These are phyloP conservation scores for Aspergillus candidus DNA, from an alignment of 2,329 filamentous ascomycete genomes.

Conservation along the genomic window DNA sequence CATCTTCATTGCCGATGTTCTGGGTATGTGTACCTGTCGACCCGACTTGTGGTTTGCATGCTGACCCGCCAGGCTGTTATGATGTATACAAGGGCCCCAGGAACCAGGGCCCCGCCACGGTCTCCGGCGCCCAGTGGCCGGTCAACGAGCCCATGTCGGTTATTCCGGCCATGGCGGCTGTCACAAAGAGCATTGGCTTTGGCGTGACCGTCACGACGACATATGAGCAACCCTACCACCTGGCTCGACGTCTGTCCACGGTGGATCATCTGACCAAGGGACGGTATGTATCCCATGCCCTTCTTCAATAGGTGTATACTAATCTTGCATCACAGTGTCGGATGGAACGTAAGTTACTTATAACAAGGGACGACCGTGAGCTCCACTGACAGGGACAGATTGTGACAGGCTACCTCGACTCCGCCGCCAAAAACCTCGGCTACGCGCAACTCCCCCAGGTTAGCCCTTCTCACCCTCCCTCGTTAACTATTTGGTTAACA, in stretches of 20 bases:
- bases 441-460: constrained; percentile 48
- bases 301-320: background rate
- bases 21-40: constrained; percentile 34
- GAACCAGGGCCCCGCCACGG: constrained; percentile 55
- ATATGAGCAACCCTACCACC: constrained; percentile 63
- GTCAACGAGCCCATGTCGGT: constrained; percentile 63
- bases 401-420: constrained; percentile 63
- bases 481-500: background rate
- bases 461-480: background rate
- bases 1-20: constrained; percentile 62
- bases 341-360: constrained; percentile 46
- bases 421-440: constrained; percentile 59
- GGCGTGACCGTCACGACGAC: constrained; percentile 63
- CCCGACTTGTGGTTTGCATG: no score
- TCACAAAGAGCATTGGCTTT: constrained; percentile 61
- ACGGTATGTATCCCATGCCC: constrained; percentile 27
- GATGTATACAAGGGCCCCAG: constrained; percentile 61
- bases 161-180: constrained; percentile 62
- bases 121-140: constrained; percentile 62
- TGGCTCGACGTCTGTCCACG: constrained; percentile 59
- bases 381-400: constrained; percentile 35
- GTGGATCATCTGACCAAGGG: constrained; percentile 62
- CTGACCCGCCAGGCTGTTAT: constrained; percentile 47
- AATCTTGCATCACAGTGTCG: constrained; percentile 35
- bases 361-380: background rate